These are phyloP conservation scores for Aspergillus sp. DNA, from an alignment of 2,329 filamentous ascomycete species.

Conservation along the genomic window DNA sequence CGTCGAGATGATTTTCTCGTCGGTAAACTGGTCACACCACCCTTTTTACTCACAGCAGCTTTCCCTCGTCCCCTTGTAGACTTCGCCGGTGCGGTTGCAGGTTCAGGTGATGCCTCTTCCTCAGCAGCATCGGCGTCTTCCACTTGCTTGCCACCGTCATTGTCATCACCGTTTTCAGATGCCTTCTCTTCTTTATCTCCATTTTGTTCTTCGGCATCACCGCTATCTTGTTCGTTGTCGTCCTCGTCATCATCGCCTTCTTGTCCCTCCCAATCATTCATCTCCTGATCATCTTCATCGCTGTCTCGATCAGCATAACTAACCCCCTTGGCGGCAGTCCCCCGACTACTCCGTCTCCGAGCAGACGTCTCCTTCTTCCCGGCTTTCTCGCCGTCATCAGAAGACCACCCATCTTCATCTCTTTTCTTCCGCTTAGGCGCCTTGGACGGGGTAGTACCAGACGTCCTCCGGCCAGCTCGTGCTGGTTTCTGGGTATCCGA, in stretches of 20 bases:
- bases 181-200: slow-evolving; percentile 9
- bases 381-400: slow-evolving; percentile 33
- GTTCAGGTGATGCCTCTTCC: slow-evolving; percentile 2
- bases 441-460: slow-evolving; percentile 22
- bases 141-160: slow-evolving; percentile 21
- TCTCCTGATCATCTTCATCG: slow-evolving; percentile 39
- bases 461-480: slow-evolving; percentile 26
- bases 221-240: slow-evolving; percentile 9
- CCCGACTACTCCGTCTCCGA: slow-evolving; percentile 36
- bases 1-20: slow-evolving; percentile 15
- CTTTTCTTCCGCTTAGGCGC: slow-evolving; percentile 32
- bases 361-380: slow-evolving; percentile 16
- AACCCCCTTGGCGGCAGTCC: slow-evolving; percentile 27
- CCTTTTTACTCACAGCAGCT: not conserved
- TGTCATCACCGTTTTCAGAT: slow-evolving; percentile 4
- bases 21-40: slow-evolving; percentile 7
- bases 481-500: slow-evolving; percentile 21
- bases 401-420: slow-evolving; percentile 35
- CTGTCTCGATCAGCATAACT: slow-evolving; percentile 41
- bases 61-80: not conserved
- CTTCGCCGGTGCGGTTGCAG: not conserved
- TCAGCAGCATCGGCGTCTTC: slow-evolving; percentile 7
- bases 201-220: slow-evolving; percentile 13
- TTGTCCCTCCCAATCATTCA: slow-evolving; percentile 32
- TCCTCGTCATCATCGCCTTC: slow-evolving; percentile 10